Evolutionary conservation across 805 yeast genomes (phyloP).

Genomic region (Kodamaea kakaduensis): DNA sequence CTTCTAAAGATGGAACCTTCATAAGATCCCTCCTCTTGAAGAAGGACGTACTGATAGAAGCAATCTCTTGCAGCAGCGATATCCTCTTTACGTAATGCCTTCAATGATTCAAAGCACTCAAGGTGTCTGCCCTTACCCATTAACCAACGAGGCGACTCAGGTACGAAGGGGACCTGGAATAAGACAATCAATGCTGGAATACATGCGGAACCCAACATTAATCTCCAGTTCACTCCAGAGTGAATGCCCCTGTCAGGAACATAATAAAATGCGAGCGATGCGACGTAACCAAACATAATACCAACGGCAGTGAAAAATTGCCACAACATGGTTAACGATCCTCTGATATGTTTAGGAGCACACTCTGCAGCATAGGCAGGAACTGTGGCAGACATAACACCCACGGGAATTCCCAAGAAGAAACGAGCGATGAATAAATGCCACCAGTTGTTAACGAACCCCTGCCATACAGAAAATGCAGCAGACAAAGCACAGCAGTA

Average conservation of each 20-base stretch:
- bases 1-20: slow-evolving; percentile 43
- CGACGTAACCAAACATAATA: slow-evolving; percentile 61
- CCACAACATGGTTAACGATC: slow-evolving; percentile 68
- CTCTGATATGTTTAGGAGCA: slow-evolving; percentile 55
- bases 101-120: slow-evolving; percentile 50
- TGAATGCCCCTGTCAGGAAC: slow-evolving; percentile 46
- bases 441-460: slow-evolving; percentile 56
- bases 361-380: slow-evolving; percentile 67
- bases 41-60: slow-evolving; percentile 53
- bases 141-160: slow-evolving; percentile 71
- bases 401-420: slow-evolving; percentile 59
- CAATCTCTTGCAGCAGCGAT: slow-evolving; percentile 64
- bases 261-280: slow-evolving; percentile 55
- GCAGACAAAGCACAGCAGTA: slow-evolving; percentile 57
- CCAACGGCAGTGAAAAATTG: slow-evolving; percentile 76
- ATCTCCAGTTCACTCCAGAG: slow-evolving; percentile 52
- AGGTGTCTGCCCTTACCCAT: slow-evolving; percentile 47
- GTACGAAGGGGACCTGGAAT: slow-evolving; percentile 49
- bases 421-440: slow-evolving; percentile 59
- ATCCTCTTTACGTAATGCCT: slow-evolving; percentile 40
- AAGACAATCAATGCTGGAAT: slow-evolving; percentile 53
- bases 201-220: slow-evolving; percentile 62
- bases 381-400: slow-evolving; percentile 63
- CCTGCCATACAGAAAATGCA: slow-evolving; percentile 65
- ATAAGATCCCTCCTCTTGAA: slow-evolving; percentile 58